A percentile compares a stretch with the other conserved stretches of the same genome.
These are phyloP conservation scores for Fusarium brevicatenulatum DNA, from an alignment of 2,329 filamentous ascomycete genomes.

Conservation along the genomic window DNA sequence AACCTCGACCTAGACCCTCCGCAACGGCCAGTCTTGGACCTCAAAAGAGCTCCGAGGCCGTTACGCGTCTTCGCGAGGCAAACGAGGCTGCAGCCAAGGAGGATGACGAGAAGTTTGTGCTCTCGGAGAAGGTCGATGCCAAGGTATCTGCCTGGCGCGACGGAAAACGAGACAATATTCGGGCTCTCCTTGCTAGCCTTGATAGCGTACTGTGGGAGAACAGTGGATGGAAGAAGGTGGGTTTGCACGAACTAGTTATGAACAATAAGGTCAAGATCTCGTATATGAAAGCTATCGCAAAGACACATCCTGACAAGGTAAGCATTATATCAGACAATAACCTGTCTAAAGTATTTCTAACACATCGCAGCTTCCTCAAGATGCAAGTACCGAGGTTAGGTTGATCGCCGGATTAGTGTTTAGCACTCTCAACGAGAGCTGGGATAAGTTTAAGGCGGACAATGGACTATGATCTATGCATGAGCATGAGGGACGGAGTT, in stretches of 20 bases:
- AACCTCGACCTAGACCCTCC: constrained; percentile 58
- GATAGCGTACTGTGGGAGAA: constrained; percentile 91
- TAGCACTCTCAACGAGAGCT: constrained; percentile 75
- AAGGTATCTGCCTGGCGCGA: constrained; percentile 83
- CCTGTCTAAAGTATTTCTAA: constrained; percentile 11
- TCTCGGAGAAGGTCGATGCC: constrained; percentile 86
- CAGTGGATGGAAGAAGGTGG: constrained; percentile 96
- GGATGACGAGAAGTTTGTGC: constrained; percentile 92
- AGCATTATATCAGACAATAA: constrained; percentile 41
- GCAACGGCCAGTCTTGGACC: constrained; percentile 53
- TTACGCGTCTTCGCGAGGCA: constrained; percentile 81
- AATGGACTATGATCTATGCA: constrained; percentile 65
- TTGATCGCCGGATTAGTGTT: constrained; percentile 75
- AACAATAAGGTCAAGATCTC: constrained; percentile 95
- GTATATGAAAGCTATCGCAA: constrained; percentile 99
- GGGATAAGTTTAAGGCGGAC: constrained; percentile 78
- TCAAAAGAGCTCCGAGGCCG: constrained; percentile 75
- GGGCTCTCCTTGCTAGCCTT: constrained; percentile 85
- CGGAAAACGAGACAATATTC: constrained; percentile 91
- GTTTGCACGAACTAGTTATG: constrained; percentile 91
- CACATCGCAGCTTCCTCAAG: constrained; percentile 65
- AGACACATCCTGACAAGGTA: constrained; percentile 99
- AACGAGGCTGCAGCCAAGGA: constrained; percentile 86
- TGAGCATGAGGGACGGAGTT: constrained; percentile 38
- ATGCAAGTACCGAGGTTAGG: constrained; percentile 71